Percentiles rank a stretch among this genome's conserved stretches.
Evolutionary conservation across 78 protist genomes (phyloP).

Genomic region (Dictyostelium capitatum): DNA sequence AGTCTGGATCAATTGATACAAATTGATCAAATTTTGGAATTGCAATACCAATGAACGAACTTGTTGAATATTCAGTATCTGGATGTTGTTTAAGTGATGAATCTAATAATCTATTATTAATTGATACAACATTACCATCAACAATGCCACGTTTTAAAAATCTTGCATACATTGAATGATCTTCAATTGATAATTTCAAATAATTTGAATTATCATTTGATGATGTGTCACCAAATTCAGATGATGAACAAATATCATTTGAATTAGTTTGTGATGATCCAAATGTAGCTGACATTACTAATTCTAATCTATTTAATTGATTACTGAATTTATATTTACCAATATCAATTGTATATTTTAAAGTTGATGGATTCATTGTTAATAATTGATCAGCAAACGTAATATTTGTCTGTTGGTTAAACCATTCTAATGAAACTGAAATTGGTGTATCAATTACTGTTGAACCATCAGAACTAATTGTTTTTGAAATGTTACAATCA

Average conservation of each 20-base stretch:
- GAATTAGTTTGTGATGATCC: not conserved
- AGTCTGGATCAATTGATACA: not conserved
- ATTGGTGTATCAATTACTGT: not conserved
- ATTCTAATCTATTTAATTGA: not conserved
- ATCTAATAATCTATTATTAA: not conserved
- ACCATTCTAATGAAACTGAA: not conserved
- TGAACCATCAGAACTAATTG: not conserved
- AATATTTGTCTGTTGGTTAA: not conserved
- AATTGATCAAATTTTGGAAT: not conserved
- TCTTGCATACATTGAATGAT: not conserved
- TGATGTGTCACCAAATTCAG: not conserved
- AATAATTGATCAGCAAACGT: slow-evolving; percentile 1
- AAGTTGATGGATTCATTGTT: not conserved
- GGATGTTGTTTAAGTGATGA: not conserved
- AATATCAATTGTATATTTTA: slow-evolving; percentile 21
- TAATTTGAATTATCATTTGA: not conserved
- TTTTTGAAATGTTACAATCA: not conserved
- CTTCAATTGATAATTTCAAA: not conserved
- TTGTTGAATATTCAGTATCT: not conserved
- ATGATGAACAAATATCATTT: not conserved
- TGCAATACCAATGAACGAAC: not conserved
- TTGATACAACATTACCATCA: not conserved
- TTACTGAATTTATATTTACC: not conserved
- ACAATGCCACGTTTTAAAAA: not conserved
- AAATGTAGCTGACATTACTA: slow-evolving; percentile 1